phyloP scores from a whole-genome alignment of 805 yeast genomes.

The Ogataea thermomethanolica region DNA sequence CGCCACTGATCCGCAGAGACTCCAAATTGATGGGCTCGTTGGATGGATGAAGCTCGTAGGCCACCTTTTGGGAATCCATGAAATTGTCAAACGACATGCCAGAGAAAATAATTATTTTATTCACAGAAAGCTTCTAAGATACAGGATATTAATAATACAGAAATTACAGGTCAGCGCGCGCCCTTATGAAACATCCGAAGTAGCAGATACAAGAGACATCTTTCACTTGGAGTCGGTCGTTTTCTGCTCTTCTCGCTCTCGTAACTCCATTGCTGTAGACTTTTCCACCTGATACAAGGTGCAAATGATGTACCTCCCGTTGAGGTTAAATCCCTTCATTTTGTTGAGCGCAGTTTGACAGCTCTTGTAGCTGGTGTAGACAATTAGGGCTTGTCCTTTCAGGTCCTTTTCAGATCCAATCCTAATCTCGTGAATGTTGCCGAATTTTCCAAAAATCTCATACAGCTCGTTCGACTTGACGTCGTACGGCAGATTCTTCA shows the following conservation, averaged over 20 bases:
- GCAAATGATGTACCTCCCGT: conserved; percentile 56
- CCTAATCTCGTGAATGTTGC: conserved; percentile 54
- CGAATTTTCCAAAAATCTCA: conserved; percentile 51
- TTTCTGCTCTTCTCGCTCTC: conserved; percentile 10
- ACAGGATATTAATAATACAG: too few relatives aligned
- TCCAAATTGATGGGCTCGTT: not conserved
- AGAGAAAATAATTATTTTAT: not conserved
- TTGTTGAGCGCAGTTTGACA: conserved; percentile 53
- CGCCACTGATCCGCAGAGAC: conserved; percentile 12
- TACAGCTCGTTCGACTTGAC: conserved; percentile 45
- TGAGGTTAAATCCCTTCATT: conserved; percentile 56
- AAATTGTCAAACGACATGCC: conserved; percentile 23
- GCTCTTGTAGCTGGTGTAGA: conserved; percentile 45
- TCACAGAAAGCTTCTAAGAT: too few relatives aligned
- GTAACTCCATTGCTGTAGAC: conserved; percentile 24
- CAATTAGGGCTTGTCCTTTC: conserved; percentile 53
- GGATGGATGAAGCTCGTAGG: conserved; percentile 25
- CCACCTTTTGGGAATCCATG: conserved; percentile 31
- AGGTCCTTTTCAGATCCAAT: conserved; percentile 36
- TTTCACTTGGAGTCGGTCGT: not conserved
- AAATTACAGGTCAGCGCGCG: too few relatives aligned
- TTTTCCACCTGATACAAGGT: conserved; percentile 44
- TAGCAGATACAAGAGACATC: not conserved
- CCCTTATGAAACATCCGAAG: too few relatives aligned
- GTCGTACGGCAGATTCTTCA: conserved; percentile 56